Conservation (phyloP, 192 early-diverging fungal genomes). For the Entomortierella parvispora region DNA sequence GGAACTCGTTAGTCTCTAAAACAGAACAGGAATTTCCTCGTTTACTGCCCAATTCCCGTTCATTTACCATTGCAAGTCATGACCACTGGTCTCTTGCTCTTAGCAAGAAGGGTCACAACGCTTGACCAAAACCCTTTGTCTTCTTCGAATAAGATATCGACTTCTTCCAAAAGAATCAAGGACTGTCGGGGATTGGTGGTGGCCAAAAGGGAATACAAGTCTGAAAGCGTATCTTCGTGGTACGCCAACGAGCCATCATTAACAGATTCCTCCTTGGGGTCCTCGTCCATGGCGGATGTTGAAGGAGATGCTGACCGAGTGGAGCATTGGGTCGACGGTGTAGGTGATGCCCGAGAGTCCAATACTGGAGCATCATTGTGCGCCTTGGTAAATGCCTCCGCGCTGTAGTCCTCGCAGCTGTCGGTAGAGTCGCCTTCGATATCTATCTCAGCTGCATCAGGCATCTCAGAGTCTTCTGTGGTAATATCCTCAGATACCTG, state of each 20-base stretch:
- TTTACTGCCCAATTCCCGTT: too few relatives aligned
- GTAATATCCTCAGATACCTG: background rate
- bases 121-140: conserved; percentile 84
- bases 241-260: background rate
- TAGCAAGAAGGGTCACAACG: conserved; percentile 72
- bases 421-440: too few relatives aligned
- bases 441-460: background rate
- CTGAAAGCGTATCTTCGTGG: conserved; percentile 44
- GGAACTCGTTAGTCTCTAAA: too few relatives aligned
- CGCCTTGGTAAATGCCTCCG: conserved; percentile 12
- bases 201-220: conserved; percentile 36
- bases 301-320: background rate
- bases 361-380: background rate
- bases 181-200: conserved; percentile 61
- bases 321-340: background rate
- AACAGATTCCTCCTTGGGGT: background rate
- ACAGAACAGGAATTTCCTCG: too few relatives aligned
- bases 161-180: conserved; percentile 86
- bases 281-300: background rate
- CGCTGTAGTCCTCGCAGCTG: conserved; percentile 7
- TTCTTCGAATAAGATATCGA: conserved; percentile 83
- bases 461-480: conserved; percentile 13
- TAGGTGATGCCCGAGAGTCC: background rate
- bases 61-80: conserved; percentile 77
- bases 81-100: conserved; percentile 83